Percentiles rank a stretch among this genome's conserved stretches.
Evolutionary conservation across 169 alveolate species (phyloP).

Genomic region (Plasmodium relictum): DNA sequence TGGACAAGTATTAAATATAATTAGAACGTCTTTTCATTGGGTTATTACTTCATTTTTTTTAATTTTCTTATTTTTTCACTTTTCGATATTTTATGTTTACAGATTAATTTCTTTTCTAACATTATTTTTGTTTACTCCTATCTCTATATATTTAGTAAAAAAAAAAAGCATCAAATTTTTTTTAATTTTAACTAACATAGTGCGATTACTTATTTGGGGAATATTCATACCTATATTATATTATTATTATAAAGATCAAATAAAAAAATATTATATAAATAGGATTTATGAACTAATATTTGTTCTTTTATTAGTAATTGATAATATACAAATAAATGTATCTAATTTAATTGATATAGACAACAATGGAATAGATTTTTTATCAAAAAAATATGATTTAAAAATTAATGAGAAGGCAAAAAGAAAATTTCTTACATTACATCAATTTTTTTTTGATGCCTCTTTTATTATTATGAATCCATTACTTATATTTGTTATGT

Average conservation of each 20-base stretch:
- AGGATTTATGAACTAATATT: slow-evolving; percentile 17
- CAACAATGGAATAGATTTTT: slow-evolving; percentile 67
- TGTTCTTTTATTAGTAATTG: slow-evolving; percentile 17
- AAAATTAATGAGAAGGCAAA: slow-evolving; percentile 39
- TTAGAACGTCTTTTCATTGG: slow-evolving; percentile 75
- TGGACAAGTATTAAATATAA: slow-evolving; percentile 50
- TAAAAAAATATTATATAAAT: slow-evolving; percentile 49
- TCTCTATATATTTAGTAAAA: slow-evolving; percentile 52
- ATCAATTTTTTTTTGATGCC: slow-evolving; percentile 58
- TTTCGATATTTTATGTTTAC: slow-evolving; percentile 56
- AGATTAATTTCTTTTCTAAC: slow-evolving; percentile 43
- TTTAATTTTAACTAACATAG: slow-evolving; percentile 44
- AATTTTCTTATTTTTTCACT: slow-evolving; percentile 47
- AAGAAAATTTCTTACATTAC: slow-evolving; percentile 36
- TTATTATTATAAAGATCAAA: slow-evolving; percentile 28
- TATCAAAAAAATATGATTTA: slow-evolving; percentile 35
- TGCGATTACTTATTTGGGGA: slow-evolving; percentile 45
- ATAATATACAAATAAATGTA: slow-evolving; percentile 33
- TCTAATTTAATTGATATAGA: slow-evolving; percentile 56
- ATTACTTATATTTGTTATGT: slow-evolving; percentile 44
- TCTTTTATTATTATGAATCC: slow-evolving; percentile 52
- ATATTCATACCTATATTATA: slow-evolving; percentile 35
- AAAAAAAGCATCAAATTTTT: slow-evolving; percentile 27
- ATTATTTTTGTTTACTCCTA: slow-evolving; percentile 45
- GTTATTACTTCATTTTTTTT: slow-evolving; percentile 47